Conservation (phyloP, 257 asterid species). For the Solanum verrucosum region DNA sequence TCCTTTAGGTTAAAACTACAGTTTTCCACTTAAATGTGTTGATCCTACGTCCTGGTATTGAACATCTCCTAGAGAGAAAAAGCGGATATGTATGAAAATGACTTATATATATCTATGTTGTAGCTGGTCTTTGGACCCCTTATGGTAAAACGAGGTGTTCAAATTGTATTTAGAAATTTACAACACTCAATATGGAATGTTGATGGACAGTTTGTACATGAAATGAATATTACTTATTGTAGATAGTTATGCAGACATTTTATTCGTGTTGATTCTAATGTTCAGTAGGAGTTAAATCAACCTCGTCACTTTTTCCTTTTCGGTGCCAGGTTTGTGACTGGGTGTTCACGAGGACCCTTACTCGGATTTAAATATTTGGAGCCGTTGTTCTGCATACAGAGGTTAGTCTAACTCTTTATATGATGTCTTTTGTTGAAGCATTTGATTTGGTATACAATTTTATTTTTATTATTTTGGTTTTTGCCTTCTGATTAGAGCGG, state of each 20-base stretch:
- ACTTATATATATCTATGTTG: neutral
- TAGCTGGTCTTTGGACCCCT: neutral
- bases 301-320: neutral
- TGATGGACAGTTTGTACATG: neutral
- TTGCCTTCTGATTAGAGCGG: constrained; percentile 40
- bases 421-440: neutral
- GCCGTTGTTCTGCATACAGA: constrained; percentile 89
- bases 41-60: neutral
- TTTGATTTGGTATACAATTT: neutral
- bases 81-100: neutral
- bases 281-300: neutral
- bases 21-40: neutral
- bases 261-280: neutral
- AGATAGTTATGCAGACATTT: neutral
- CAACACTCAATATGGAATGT: neutral
- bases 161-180: neutral
- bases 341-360: constrained; percentile 98
- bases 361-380: constrained; percentile 91
- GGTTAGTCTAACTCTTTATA: constrained; percentile 23
- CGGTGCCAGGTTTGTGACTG: constrained; percentile 74
- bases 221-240: neutral
- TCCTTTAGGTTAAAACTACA: neutral
- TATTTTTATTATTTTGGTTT: neutral
- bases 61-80: neutral
- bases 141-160: neutral